These are phyloP conservation scores for Phaffomyces thermotolerans DNA, from an alignment of 805 yeast genomes.

Conservation along the genomic window DNA sequence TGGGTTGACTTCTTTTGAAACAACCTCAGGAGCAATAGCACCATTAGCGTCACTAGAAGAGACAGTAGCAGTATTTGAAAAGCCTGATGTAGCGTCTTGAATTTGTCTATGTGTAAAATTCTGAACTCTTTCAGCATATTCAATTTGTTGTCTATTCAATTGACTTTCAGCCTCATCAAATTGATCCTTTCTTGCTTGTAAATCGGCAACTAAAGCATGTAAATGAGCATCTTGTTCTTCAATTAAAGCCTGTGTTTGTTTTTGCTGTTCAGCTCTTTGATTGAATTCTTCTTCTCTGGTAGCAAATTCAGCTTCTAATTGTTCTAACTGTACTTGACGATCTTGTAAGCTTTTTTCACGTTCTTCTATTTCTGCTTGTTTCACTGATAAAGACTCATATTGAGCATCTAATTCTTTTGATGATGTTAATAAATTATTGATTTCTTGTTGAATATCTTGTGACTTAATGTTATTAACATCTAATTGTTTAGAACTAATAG, in stretches of 20 bases:
- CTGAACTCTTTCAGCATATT: constrained; percentile 32
- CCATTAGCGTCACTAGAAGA: constrained; percentile 11
- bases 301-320: constrained; percentile 13
- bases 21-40: constrained; percentile 16
- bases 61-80: constrained; percentile 2
- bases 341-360: constrained; percentile 28
- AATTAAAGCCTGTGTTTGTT: constrained; percentile 29
- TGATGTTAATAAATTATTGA: constrained; percentile 24
- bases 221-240: constrained; percentile 31
- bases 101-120: constrained; percentile 33
- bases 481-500: constrained; percentile 65
- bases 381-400: constrained; percentile 30
- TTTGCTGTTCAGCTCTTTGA: constrained; percentile 27
- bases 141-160: constrained; percentile 30
- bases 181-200: constrained; percentile 30
- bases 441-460: constrained; percentile 35
- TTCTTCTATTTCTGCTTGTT: constrained; percentile 30
- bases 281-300: constrained; percentile 25
- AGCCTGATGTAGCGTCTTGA: constrained; percentile 25
- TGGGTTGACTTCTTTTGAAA: constrained; percentile 7
- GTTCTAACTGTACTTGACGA: constrained; percentile 23
- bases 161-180: constrained; percentile 35
- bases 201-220: constrained; percentile 27
- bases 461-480: constrained; percentile 51
- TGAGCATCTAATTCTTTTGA: constrained; percentile 32